These are phyloP conservation scores for Collybia nuda DNA, from an alignment of 768 basidiomycete genomes.

Conservation along the genomic window DNA sequence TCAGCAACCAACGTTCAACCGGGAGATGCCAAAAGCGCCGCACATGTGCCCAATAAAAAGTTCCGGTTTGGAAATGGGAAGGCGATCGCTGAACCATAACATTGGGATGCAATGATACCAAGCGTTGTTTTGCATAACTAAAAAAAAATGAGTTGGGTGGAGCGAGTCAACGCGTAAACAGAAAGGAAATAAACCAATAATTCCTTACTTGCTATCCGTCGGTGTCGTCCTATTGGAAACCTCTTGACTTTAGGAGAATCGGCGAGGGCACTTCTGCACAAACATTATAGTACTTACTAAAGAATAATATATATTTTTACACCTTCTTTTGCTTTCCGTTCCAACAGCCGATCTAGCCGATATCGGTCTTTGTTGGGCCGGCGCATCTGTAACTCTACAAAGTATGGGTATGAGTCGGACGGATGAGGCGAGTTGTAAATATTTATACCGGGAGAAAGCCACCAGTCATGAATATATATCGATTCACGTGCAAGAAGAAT, in stretches of 20 bases:
- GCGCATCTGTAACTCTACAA: conserved; percentile 77
- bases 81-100: conserved; percentile 97
- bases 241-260: conserved; percentile 66
- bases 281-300: conserved; percentile 55
- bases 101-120: conserved; percentile 82
- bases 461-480: conserved; percentile 99
- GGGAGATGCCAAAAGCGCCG: conserved; percentile 30
- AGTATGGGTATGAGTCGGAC: background rate
- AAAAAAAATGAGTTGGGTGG: conserved; percentile 4
- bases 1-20: background rate
- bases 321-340: conserved; percentile 91
- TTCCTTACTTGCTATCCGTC: conserved; percentile 83
- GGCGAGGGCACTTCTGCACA: conserved; percentile 3
- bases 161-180: conserved; percentile 10
- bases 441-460: conserved; percentile 79
- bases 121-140: conserved; percentile 84
- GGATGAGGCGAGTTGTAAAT: background rate
- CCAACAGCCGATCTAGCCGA: conserved; percentile 81
- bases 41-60: conserved; percentile 99
- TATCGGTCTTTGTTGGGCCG: conserved; percentile 84
- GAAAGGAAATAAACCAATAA: conserved; percentile 6
- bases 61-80: conserved; percentile 95
- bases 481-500: conserved; percentile 83
- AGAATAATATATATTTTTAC: conserved; percentile 96
- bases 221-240: conserved; percentile 95